Percentiles rank a stretch among this genome's conserved stretches.
Evolutionary conservation across 2,329 filamentous ascomycete genomes (phyloP).

Genomic region (Cladosporium sp.): DNA sequence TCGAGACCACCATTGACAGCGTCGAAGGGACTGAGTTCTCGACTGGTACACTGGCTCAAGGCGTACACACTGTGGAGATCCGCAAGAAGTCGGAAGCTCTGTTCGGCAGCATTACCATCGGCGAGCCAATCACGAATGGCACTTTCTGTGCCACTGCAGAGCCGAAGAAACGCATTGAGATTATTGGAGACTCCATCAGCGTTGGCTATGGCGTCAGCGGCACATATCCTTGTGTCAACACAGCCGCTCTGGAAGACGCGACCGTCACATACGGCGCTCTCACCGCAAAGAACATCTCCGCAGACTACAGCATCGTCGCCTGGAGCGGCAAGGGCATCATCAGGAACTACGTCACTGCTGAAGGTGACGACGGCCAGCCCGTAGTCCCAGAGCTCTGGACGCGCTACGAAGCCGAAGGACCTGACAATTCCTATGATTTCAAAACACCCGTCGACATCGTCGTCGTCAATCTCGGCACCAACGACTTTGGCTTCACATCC

Average conservation of each 20-base stretch:
- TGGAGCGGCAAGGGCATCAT: conserved; percentile 46
- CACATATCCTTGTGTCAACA: conserved; percentile 44
- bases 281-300: conserved; percentile 44
- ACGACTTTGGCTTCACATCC: conserved; percentile 27
- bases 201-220: conserved; percentile 51
- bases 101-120: conserved; percentile 41
- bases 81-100: conserved; percentile 44
- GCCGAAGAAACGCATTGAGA: conserved; percentile 44
- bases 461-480: conserved; percentile 50
- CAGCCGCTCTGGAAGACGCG: conserved; percentile 44
- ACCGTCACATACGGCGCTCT: conserved; percentile 49
- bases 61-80: conserved; percentile 43
- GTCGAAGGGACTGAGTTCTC: conserved; percentile 34
- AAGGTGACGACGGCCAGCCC: conserved; percentile 29
- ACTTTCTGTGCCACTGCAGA: conserved; percentile 31
- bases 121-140: conserved; percentile 33
- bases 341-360: conserved; percentile 44
- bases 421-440: conserved; percentile 39
- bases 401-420: conserved; percentile 47
- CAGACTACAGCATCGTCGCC: conserved; percentile 49
- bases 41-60: conserved; percentile 38
- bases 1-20: conserved; percentile 29
- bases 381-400: conserved; percentile 48
- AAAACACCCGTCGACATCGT: conserved; percentile 39
- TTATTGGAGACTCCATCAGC: conserved; percentile 51